Evolutionary conservation across 768 basidiomycete genomes (phyloP).

Genomic region (Kwoniella newhampshirensis): DNA sequence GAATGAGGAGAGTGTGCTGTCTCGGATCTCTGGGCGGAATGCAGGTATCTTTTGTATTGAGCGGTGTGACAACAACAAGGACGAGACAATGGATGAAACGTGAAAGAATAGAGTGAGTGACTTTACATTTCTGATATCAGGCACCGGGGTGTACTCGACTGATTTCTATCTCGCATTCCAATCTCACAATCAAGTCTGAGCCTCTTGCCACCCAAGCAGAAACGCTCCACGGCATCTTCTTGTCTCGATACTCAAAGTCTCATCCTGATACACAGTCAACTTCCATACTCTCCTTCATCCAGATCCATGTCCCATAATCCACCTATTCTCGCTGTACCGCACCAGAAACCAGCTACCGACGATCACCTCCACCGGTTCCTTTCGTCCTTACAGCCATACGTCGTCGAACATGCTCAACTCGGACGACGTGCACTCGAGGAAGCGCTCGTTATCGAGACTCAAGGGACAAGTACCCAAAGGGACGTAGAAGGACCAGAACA

Average conservation of each 20-base stretch:
- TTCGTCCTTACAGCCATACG: slow-evolving; percentile 16
- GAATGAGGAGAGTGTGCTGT: too few relatives aligned
- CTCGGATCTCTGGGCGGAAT: too few relatives aligned
- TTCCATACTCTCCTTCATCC: background rate
- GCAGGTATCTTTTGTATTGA: background rate
- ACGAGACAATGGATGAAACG: background rate
- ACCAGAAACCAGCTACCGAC: slow-evolving; percentile 7
- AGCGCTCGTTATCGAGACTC: background rate
- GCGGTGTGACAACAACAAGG: background rate
- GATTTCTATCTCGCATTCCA: slow-evolving; percentile 3
- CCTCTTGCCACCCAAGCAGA: background rate
- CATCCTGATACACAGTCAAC: slow-evolving; percentile 2
- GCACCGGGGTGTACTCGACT: too few relatives aligned
- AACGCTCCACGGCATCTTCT: background rate
- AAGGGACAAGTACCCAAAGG: too few relatives aligned
- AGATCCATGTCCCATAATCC: slow-evolving; percentile 26
- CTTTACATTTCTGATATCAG: too few relatives aligned
- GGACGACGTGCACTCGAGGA: background rate
- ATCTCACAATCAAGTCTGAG: background rate
- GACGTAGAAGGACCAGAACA: too few relatives aligned
- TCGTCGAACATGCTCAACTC: background rate
- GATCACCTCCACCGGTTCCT: slow-evolving; percentile 21
- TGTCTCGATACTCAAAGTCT: background rate
- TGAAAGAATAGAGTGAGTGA: too few relatives aligned
- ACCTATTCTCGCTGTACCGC: slow-evolving; percentile 23